Conservation (phyloP, 2,329 filamentous ascomycete genomes). For the Juglanconis juglandina region DNA sequence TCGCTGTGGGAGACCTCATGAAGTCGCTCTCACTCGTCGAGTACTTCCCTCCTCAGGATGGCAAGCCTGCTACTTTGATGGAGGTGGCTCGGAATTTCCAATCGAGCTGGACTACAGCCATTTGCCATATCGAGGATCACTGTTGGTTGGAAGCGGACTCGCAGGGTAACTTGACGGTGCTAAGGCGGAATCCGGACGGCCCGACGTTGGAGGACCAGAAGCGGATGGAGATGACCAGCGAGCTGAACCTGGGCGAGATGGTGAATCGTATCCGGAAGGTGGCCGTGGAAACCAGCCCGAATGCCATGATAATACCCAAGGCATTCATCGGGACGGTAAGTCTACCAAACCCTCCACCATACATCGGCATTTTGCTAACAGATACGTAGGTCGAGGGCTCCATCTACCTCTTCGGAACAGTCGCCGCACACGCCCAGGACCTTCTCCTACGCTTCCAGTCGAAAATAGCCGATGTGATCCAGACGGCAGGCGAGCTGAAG, state of each 20-base stretch:
- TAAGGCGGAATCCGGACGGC: constrained; percentile 70
- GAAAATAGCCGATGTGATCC: constrained; percentile 63
- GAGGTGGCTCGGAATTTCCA: constrained; percentile 80
- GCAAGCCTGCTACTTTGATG: constrained; percentile 58
- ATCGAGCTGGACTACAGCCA: constrained; percentile 76
- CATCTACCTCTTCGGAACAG: constrained; percentile 83
- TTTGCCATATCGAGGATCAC: constrained; percentile 68
- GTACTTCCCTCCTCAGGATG: constrained; percentile 57
- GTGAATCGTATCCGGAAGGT: constrained; percentile 83
- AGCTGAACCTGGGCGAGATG: constrained; percentile 86
- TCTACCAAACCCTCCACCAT: constrained; percentile 9
- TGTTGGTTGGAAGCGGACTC: constrained; percentile 82
- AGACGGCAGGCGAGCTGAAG: constrained; percentile 67
- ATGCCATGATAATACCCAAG: constrained; percentile 69
- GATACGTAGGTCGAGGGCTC: constrained; percentile 73
- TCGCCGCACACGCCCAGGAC: constrained; percentile 69
- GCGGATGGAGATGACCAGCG: constrained; percentile 69
- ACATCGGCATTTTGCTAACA: constrained; percentile 15
- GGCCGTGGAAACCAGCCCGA: constrained; percentile 60
- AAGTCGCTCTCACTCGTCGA: constrained; percentile 82
- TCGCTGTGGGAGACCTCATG: constrained; percentile 89
- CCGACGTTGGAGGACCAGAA: constrained; percentile 71
- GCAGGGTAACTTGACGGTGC: constrained; percentile 79
- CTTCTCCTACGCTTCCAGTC: constrained; percentile 78
- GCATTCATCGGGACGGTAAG: constrained; percentile 88